A percentile compares a stretch with the other conserved stretches of the same genome.
phyloP scores from a whole-genome alignment of 106 monocot genomes.

The Dendrobium catenatum region DNA sequence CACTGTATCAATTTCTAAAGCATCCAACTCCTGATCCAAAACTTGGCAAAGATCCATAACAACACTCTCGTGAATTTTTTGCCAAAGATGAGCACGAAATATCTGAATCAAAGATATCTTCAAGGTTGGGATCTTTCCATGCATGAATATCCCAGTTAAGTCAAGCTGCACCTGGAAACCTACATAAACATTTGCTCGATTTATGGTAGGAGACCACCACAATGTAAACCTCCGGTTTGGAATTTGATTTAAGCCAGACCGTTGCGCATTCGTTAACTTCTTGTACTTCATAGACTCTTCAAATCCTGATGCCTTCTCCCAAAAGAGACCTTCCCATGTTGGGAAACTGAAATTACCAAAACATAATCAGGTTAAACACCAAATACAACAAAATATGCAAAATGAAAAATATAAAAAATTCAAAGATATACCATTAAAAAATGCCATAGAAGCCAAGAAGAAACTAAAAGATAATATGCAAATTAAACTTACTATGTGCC shows the following conservation, averaged over 20 bases:
- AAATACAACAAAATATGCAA: not conserved
- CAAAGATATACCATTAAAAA: not conserved
- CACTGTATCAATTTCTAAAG: slow-evolving; percentile 97
- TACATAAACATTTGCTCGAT: slow-evolving; percentile 98
- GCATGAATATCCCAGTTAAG: slow-evolving; percentile 99
- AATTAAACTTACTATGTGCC: slow-evolving; percentile 86
- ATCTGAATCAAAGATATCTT: slow-evolving; percentile 99
- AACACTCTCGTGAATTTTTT: slow-evolving; percentile 98
- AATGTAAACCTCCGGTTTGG: slow-evolving; percentile 97
- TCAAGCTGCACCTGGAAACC: slow-evolving; percentile 99
- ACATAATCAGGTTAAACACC: slow-evolving; percentile 7
- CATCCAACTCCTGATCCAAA: slow-evolving; percentile 95
- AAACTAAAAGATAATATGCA: not conserved
- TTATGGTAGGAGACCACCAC: slow-evolving; percentile 99
- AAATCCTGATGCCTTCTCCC: slow-evolving; percentile 99
- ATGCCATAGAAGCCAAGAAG: not conserved
- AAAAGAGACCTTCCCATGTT: slow-evolving; percentile 99
- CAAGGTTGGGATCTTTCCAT: slow-evolving; percentile 97
- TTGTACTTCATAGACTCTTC: slow-evolving; percentile 99
- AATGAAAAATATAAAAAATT: not conserved
- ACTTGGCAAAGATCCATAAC: slow-evolving; percentile 99
- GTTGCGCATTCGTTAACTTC: slow-evolving; percentile 94
- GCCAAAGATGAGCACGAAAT: slow-evolving; percentile 99
- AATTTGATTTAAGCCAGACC: slow-evolving; percentile 96
- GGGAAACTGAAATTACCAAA: slow-evolving; percentile 65